Evolutionary conservation across 2,329 filamentous ascomycete species (phyloP).

Genomic region (Colletotrichum cuscutae): DNA sequence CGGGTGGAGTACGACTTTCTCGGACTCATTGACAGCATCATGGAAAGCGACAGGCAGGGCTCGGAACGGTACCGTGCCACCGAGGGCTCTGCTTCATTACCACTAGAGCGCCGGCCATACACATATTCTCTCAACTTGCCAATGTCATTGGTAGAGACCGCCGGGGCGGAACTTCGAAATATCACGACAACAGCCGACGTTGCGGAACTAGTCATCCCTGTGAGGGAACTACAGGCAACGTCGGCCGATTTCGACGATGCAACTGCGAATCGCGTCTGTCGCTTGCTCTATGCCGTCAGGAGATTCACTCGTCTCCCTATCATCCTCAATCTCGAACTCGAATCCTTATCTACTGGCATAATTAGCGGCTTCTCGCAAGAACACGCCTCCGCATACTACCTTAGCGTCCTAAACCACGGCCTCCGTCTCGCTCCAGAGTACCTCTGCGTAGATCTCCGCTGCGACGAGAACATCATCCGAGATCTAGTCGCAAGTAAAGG

Average conservation of each 20-base stretch:
- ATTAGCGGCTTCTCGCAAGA: slow-evolving; percentile 35
- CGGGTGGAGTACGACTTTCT: slow-evolving; percentile 75
- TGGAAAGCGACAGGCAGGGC: slow-evolving; percentile 62
- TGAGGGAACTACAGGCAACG: slow-evolving; percentile 37
- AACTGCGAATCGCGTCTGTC: slow-evolving; percentile 59
- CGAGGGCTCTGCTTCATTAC: slow-evolving; percentile 70
- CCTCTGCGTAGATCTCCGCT: slow-evolving; percentile 68
- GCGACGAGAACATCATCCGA: slow-evolving; percentile 61
- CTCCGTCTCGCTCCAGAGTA: slow-evolving; percentile 72
- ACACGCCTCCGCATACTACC: slow-evolving; percentile 51
- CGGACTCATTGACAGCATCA: slow-evolving; percentile 68
- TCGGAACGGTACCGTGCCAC: slow-evolving; percentile 64
- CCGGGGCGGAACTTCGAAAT: slow-evolving; percentile 68
- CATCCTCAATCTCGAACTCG: slow-evolving; percentile 60
- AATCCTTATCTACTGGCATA: no score
- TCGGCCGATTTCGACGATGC: slow-evolving; percentile 46
- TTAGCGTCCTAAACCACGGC: slow-evolving; percentile 67
- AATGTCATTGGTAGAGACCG: slow-evolving; percentile 65
- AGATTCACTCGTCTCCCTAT: slow-evolving; percentile 70
- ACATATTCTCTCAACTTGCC: slow-evolving; percentile 75
- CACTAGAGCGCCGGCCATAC: slow-evolving; percentile 68
- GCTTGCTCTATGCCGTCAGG: slow-evolving; percentile 66
- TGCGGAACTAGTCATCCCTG: slow-evolving; percentile 65
- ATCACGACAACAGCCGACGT: slow-evolving; percentile 74
- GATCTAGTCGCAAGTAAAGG: slow-evolving; percentile 62